phyloP scores from a whole-genome alignment of 2,329 filamentous ascomycete genomes.

The Leptographium lundbergii region DNA sequence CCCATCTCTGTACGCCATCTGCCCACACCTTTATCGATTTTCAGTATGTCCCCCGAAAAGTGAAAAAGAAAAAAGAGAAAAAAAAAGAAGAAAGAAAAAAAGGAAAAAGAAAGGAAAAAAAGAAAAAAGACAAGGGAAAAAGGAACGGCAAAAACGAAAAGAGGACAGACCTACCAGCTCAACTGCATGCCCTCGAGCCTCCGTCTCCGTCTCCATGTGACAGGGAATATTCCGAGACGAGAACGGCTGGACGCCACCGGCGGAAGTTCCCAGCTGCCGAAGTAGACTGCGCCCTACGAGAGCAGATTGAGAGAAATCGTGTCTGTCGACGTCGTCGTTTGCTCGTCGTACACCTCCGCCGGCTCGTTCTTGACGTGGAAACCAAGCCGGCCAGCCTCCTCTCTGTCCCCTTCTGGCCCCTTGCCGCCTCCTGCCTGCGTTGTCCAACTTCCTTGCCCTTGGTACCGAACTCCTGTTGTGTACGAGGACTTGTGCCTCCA shows the following conservation, averaged over 20 bases:
- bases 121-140: too few relatives aligned
- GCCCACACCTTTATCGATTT: neutral
- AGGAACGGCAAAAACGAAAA: too few relatives aligned
- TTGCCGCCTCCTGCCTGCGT: neutral
- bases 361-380: neutral
- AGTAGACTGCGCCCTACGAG: neutral
- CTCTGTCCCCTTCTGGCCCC: neutral
- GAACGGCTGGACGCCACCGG: neutral
- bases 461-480: neutral
- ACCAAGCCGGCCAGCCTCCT: neutral
- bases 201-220: neutral
- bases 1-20: neutral
- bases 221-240: neutral
- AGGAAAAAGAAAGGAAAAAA: too few relatives aligned
- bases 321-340: neutral
- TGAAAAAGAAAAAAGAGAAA: too few relatives aligned
- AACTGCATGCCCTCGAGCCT: neutral
- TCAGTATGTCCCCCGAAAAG: neutral
- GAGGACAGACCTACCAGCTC: neutral
- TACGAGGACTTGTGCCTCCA: neutral
- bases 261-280: slow-evolving; percentile 1
- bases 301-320: neutral
- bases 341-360: neutral
- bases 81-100: too few relatives aligned
- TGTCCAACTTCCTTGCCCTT: neutral